Evolutionary conservation across 768 basidiomycete species (phyloP).

Genomic region (Mycena venus): DNA sequence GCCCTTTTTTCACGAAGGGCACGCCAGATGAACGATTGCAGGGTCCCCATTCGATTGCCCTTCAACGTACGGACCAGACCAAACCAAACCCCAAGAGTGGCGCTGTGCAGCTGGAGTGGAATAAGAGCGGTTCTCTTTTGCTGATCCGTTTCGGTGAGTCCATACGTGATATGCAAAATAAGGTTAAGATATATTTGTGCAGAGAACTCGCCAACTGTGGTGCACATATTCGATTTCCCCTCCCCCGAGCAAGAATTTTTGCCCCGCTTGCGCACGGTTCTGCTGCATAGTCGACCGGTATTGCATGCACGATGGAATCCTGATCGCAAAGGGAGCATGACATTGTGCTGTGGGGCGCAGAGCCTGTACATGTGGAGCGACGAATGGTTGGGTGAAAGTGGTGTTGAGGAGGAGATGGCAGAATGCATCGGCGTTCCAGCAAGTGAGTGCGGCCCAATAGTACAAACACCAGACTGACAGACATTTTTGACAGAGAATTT

Average conservation of each 20-base stretch:
- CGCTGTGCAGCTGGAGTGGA: constrained; percentile 83
- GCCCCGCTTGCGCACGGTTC: constrained; percentile 74
- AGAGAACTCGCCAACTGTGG: constrained; percentile 74
- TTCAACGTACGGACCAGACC: constrained; percentile 67
- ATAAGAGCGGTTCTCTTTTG: constrained; percentile 79
- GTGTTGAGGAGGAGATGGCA: constrained; percentile 76
- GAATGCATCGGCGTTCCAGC: constrained; percentile 93
- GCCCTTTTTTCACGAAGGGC: neutral
- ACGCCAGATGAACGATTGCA: constrained; percentile 73
- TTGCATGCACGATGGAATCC: constrained; percentile 86
- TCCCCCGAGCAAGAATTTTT: constrained; percentile 66
- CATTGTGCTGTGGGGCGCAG: constrained; percentile 74
- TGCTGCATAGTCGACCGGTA: constrained; percentile 76
- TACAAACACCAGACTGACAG: constrained; percentile 30
- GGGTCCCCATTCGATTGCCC: constrained; percentile 65
- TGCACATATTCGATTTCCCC: constrained; percentile 84
- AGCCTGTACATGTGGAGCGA: constrained; percentile 87
- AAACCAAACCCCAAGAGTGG: constrained; percentile 79
- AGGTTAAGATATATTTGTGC: neutral
- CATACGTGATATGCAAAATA: neutral
- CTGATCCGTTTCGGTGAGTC: constrained; percentile 79
- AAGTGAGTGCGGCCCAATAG: constrained; percentile 63
- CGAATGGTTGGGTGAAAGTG: constrained; percentile 77
- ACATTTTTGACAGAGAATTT: constrained; percentile 71
- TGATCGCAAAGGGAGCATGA: constrained; percentile 78